Percentiles rank a stretch among this genome's conserved stretches.
Conservation (phyloP, 108 stramenopile species). For the Pseudonitzschia multistriata region DNA sequence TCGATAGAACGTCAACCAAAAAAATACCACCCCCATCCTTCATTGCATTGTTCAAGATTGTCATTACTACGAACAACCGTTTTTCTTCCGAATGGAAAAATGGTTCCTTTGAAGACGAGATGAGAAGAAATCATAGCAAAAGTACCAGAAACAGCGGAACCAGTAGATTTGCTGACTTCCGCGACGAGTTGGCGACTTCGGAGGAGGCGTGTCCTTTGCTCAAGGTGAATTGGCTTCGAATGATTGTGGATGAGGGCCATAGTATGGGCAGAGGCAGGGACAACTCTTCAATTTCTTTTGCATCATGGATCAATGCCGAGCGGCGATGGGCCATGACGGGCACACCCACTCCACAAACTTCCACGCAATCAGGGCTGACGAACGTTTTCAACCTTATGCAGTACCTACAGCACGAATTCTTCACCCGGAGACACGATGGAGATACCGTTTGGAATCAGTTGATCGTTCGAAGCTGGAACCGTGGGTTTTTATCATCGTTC, state of each 20-base stretch:
- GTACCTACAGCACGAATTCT: conserved; percentile 76
- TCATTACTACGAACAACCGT: conserved; percentile 69
- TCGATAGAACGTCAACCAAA: conserved; percentile 56
- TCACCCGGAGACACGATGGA: conserved; percentile 46
- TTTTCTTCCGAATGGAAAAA: conserved; percentile 75
- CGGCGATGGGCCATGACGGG: conserved; percentile 86
- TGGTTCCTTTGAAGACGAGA: conserved; percentile 73
- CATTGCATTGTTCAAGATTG: conserved; percentile 63
- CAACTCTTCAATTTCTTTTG: conserved; percentile 74
- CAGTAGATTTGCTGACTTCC: conserved; percentile 7
- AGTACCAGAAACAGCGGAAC: neutral
- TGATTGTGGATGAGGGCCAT: conserved; percentile 86
- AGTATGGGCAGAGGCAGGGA: conserved; percentile 64
- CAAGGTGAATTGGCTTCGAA: conserved; percentile 73
- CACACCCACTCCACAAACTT: conserved; percentile 75
- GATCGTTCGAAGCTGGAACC: conserved; percentile 55
- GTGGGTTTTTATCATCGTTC: conserved; percentile 52
- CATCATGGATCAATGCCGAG: conserved; percentile 69
- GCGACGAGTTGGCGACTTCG: neutral
- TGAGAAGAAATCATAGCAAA: conserved; percentile 33
- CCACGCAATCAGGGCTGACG: conserved; percentile 40
- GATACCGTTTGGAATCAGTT: conserved; percentile 55
- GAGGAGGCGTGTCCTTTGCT: conserved; percentile 59
- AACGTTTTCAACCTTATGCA: conserved; percentile 57
- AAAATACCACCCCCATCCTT: conserved; percentile 54